phyloP scores from a whole-genome alignment of 371 early-diverging fungal genomes.

The Lichtheimia corymbifera region DNA sequence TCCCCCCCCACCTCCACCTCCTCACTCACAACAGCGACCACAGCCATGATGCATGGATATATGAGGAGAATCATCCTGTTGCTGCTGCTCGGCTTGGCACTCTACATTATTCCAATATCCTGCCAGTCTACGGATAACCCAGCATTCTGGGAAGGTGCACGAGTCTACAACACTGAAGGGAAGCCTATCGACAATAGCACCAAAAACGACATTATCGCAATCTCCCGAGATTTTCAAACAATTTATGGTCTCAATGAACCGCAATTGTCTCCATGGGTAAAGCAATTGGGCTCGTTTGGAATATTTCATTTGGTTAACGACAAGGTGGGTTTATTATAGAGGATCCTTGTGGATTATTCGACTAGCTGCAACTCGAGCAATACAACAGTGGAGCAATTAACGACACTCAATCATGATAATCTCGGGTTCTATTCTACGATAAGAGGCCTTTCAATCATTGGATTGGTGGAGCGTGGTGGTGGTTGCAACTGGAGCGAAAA shows the following conservation, averaged over 20 bases:
- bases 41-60: too few species aligned
- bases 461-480: slow-evolving; percentile 30
- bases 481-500: slow-evolving; percentile 37
- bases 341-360: slow-evolving; percentile 13
- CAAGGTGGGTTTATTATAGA: background rate
- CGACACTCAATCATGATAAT: slow-evolving; percentile 9
- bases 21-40: too few species aligned
- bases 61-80: background rate
- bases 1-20: too few species aligned
- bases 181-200: slow-evolving; percentile 17
- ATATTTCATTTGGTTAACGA: too few species aligned
- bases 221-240: slow-evolving; percentile 34
- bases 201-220: background rate
- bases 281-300: too few species aligned
- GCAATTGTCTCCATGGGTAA: background rate
- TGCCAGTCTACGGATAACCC: background rate
- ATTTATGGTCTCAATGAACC: slow-evolving; percentile 24
- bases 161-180: slow-evolving; percentile 13
- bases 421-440: background rate
- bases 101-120: background rate
- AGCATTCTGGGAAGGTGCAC: slow-evolving; percentile 18
- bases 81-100: background rate
- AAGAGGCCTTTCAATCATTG: slow-evolving; percentile 14
- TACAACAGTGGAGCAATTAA: slow-evolving; percentile 8
- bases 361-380: slow-evolving; percentile 11